Percentiles rank a stretch among this genome's conserved stretches.
These are phyloP conservation scores for Ophiostoma quercus DNA, from an alignment of 2,329 filamentous ascomycete genomes.

Conservation along the genomic window DNA sequence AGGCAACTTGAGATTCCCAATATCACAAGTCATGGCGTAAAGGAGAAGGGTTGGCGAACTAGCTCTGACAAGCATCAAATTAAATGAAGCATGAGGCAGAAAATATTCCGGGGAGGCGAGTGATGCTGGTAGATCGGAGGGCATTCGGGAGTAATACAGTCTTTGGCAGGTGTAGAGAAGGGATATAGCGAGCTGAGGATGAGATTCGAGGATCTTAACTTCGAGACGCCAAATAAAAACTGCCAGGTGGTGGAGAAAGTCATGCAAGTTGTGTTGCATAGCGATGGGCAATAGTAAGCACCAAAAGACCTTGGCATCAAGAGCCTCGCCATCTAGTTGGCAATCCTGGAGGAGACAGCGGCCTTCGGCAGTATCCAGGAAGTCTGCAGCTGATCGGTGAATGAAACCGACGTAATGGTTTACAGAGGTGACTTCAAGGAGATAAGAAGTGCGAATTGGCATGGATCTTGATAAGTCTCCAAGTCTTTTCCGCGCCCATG, in stretches of 20 bases:
- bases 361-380: not conserved
- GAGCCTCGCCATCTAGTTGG: not conserved
- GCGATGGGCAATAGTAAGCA: not conserved
- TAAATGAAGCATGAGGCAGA: not conserved
- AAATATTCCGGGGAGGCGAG: not conserved
- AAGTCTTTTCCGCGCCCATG: not conserved
- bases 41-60: not conserved
- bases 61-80: not conserved
- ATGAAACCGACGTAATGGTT: not conserved
- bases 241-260: not conserved
- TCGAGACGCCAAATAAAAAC: not conserved
- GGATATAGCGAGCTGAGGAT: not conserved
- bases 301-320: not conserved
- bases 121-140: not conserved
- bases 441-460: not conserved
- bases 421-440: not conserved
- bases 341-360: not conserved
- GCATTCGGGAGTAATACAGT: conserved; percentile 4
- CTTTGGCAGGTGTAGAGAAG: not conserved
- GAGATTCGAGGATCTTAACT: not conserved
- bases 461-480: not conserved
- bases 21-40: not conserved
- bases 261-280: not conserved
- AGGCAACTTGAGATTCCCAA: not conserved
- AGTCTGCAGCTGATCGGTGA: not conserved